Base-by-base conservation (phyloP, 192 early-diverging fungal species). In the Jimgerdemannia lactiflua region DNA sequence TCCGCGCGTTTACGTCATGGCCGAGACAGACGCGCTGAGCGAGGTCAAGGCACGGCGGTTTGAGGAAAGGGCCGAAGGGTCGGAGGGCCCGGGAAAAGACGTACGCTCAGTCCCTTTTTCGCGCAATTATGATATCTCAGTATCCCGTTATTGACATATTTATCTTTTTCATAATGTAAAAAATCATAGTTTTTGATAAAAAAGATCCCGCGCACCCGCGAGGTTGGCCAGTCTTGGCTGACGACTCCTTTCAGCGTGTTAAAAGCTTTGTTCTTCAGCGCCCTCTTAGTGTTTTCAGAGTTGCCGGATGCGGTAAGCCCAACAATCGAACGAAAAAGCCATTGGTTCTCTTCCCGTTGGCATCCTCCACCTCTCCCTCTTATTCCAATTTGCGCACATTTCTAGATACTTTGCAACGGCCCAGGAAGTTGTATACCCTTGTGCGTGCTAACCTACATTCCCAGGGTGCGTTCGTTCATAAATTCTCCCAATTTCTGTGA, bases 341-440 rank as follows among this genome's bases (percentile, higher is more conserved):
- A 1, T 29, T 29, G 29, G 29, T 29, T 29, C 29, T 29, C 29
- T 29, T 29, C 29, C 29, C 29, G 29, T 29, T 29, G 29, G 1
- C 29, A 29, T 29, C 29, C 29, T 29, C 29, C 29, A 29, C 29
- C 1, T 29, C 29, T n/a, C n/a, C n/a, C n/a, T 29, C 29, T 29
- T 29, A 29, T 29, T 1, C 29, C 29, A 29, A 29, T 29, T 29
- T 67, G 8, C 40, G 70, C 75, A 42, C 44, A 39, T 19, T 54
- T 72, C 20, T 69, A 92, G 90, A 82, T 94, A 7, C 65, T 97
- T 43, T 95, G 93, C 78, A 97, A 97, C 86, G 96, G 96, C 1
- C 96, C 96, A 0, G 96, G 94, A 4, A 96, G 90, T 67, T 96
- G 95, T 72, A 86, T 97, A 2, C 88, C 95, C 2, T 79, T 95